Base-by-base conservation (phyloP, 345 rosid species). In the Bruguiera gymnorhiza region DNA sequence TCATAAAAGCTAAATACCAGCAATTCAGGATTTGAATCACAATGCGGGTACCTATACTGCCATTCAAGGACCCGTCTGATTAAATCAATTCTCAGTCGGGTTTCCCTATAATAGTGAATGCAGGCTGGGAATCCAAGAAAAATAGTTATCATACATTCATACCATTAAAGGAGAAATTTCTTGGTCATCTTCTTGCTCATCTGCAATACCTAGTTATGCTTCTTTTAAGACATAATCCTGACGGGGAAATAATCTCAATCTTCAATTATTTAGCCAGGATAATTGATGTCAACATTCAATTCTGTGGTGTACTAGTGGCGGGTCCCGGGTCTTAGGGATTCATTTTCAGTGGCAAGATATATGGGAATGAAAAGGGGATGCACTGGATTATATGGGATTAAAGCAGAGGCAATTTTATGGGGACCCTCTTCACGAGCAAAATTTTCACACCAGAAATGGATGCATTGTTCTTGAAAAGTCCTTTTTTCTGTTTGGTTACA, bases 401-500 rank as follows among this genome's bases (percentile, higher is more conserved):
- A 73, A 75, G 76, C 23, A 36, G 72, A 72, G 63, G 67, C 52
- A 56, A 79, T 60, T 61, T 77, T 60, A 57, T 76, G 66, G 54
- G 53, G 23, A 50, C 63, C 66, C 70, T 79, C 62, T 75, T 67
- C 76, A 81, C 76, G 63, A 72, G 68, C 60, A 8, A 75, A 70
- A 16, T 53, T 75, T 56, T 70, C 63, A 23, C 46, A 43, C 23
- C 50, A 73, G 39, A 65, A 68, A 60, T 30, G 68, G 66, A 62
- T 61, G 71, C 36, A 21, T 60, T 67, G 76, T 32, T 37, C 66
- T 72, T 18, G 63, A 50, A 84, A 85, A 78, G 86, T 62, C 58
- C 27, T 76, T 78, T 82, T 85, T 80, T 73, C 76, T 79, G 75
- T 72, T 71, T 62, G 73, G 60, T 74, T 57, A 66, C 76, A 5